phyloP scores from a whole-genome alignment of 352 stramenopile genomes.

The Pythium dissotocum region DNA sequence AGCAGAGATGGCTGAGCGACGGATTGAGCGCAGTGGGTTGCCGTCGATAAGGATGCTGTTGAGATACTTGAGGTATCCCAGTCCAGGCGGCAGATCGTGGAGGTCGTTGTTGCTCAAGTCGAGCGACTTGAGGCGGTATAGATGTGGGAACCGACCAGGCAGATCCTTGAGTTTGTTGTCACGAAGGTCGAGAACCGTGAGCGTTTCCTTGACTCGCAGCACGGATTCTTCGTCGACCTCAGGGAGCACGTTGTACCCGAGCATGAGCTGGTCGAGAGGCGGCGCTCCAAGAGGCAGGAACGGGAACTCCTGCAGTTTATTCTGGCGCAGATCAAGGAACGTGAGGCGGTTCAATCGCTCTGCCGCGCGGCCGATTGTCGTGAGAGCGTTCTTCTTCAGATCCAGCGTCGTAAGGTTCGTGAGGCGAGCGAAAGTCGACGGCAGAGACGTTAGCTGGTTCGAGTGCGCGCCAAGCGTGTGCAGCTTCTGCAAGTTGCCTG shows the following conservation, averaged over 20 bases:
- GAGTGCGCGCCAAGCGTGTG: slow-evolving; percentile 61
- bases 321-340: slow-evolving; percentile 76
- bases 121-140: slow-evolving; percentile 78
- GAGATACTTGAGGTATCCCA: slow-evolving; percentile 79
- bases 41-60: slow-evolving; percentile 75
- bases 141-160: slow-evolving; percentile 53
- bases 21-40: slow-evolving; percentile 76
- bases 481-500: slow-evolving; percentile 44
- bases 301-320: slow-evolving; percentile 65
- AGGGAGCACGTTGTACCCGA: slow-evolving; percentile 69
- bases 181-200: slow-evolving; percentile 75
- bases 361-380: slow-evolving; percentile 38
- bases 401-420: slow-evolving; percentile 54
- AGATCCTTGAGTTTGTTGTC: slow-evolving; percentile 78
- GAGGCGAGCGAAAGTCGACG: slow-evolving; percentile 46
- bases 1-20: slow-evolving; percentile 57
- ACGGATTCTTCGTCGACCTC: slow-evolving; percentile 50
- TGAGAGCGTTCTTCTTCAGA: slow-evolving; percentile 73
- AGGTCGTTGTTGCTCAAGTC: slow-evolving; percentile 87
- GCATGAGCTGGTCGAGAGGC: slow-evolving; percentile 68
- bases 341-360: slow-evolving; percentile 37
- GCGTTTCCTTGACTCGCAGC: slow-evolving; percentile 51
- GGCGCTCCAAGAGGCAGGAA: slow-evolving; percentile 41
- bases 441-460: slow-evolving; percentile 62
- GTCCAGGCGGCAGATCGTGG: slow-evolving; percentile 58